Evolutionary conservation across 225 moss, liverwort and hornwort genomes (phyloP), one percentile per base, ranked within the genome.

Genomic region (Takakia lepidozioides): DNA sequence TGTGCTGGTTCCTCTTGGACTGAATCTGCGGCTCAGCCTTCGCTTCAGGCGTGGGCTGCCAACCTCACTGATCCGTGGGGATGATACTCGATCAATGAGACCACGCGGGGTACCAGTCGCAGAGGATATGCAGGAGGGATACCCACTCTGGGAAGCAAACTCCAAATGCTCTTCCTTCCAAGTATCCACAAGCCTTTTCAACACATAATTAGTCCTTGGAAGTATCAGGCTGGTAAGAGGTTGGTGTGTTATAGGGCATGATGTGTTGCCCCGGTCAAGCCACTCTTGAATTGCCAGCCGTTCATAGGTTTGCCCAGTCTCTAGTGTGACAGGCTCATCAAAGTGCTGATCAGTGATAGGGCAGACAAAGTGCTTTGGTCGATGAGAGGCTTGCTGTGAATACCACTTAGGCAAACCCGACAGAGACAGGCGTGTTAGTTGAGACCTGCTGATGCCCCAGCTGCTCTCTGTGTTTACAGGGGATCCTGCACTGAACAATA

Each of bases 241-340:
- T 62, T 76, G 70, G 10, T 65, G 62, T 54, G 70, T 70, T 38
- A 76, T 70, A 24, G 75, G 75, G 39, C 75, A 76, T 6, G 70
- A 50, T n/a, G 29, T 41, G 40, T 67, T 70, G 19, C 75, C 75
- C 27, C 61, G 44, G 27, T 63, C 41, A 11, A 76, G 32, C 75
- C 66, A 70, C 38, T 76, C 70, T 23, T 70, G 70, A 22, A 76
- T 76, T 25, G 75, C 75, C 45, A 38, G 47, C 21, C 75, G 57
- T 39, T 76, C 75, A 48, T 62, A 76, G 5, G 75, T 76, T 45
- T 76, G 75, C 21, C 75, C 75, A 9, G 75, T 76, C 58, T 76
- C 75, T 25, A 76, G 46, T 38, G 70, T 76, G 19, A 76, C 75
- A 18, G 75, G 70, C 32, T 70, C 70, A 14, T 66, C 49, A 54